Evolutionary conservation across 202 grass and related monocot genomes (phyloP).

Genomic region (Panicum hallii): DNA sequence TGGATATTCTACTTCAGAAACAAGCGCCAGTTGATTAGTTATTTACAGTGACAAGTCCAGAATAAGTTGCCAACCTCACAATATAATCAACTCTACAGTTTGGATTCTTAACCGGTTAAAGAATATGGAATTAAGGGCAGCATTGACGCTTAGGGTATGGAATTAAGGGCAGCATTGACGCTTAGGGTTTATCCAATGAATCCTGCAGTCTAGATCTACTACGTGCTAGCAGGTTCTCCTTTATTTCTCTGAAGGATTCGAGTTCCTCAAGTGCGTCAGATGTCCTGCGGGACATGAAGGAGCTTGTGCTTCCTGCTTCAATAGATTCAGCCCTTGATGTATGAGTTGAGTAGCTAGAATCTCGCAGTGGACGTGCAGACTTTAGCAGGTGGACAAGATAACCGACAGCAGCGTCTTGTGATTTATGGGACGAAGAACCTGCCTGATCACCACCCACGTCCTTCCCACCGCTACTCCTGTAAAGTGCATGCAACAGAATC

Average conservation of each 20-base stretch:
- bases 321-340: slow-evolving; percentile 66
- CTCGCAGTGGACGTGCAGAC: slow-evolving; percentile 71
- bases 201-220: slow-evolving; percentile 64
- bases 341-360: slow-evolving; percentile 69
- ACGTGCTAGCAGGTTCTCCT: slow-evolving; percentile 66
- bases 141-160: background rate
- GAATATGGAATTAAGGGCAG: background rate
- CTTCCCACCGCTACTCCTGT: slow-evolving; percentile 81
- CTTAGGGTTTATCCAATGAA: slow-evolving; percentile 58
- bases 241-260: slow-evolving; percentile 76
- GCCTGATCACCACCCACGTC: slow-evolving; percentile 58
- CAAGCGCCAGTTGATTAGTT: slow-evolving; percentile 43
- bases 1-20: background rate
- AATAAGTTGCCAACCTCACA: slow-evolving; percentile 30
- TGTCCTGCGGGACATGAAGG: slow-evolving; percentile 73
- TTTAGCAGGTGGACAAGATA: slow-evolving; percentile 82
- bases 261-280: slow-evolving; percentile 85
- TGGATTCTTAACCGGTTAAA: slow-evolving; percentile 20
- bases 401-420: slow-evolving; percentile 85
- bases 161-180: background rate
- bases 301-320: slow-evolving; percentile 62
- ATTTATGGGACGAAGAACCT: slow-evolving; percentile 76
- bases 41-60: slow-evolving; percentile 44
- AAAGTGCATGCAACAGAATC: slow-evolving; percentile 31
- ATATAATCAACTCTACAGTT: slow-evolving; percentile 19